These are phyloP conservation scores for Terfezia claveryi DNA, from an alignment of 495 filamentous ascomycete species.

Conservation along the genomic window DNA sequence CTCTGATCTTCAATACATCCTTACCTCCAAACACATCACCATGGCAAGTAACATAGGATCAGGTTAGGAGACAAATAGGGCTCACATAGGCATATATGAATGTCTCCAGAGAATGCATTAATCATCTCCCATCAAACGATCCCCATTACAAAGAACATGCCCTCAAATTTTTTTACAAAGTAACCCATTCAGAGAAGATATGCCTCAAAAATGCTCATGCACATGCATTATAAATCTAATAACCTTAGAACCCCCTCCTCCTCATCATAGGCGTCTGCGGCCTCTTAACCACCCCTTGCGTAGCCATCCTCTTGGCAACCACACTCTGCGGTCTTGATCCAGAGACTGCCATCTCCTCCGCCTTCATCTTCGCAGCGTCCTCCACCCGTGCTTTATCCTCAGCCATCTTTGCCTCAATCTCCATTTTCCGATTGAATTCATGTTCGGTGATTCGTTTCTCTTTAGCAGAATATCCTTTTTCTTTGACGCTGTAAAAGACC, in stretches of 20 bases:
- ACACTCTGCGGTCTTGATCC: conserved; percentile 7
- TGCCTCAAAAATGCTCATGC: background rate
- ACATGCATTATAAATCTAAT: background rate
- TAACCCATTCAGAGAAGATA: too few species aligned
- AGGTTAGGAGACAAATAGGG: too few species aligned
- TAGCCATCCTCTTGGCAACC: conserved; percentile 12
- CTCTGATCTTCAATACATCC: too few species aligned
- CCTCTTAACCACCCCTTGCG: conserved; percentile 14
- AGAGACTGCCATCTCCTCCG: conserved; percentile 25
- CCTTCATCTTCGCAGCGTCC: conserved; percentile 29
- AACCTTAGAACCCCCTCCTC: conserved; percentile 13
- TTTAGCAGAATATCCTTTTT: conserved; percentile 83
- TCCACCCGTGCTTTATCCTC: conserved; percentile 61
- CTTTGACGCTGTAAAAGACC: conserved; percentile 96
- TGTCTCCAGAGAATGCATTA: too few species aligned
- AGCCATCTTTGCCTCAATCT: conserved; percentile 84
- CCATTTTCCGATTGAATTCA: conserved; percentile 88
- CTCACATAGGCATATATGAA: too few species aligned
- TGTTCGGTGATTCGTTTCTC: conserved; percentile 79
- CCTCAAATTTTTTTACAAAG: too few species aligned
- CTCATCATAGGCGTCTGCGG: conserved; percentile 14
- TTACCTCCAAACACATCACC: too few species aligned
- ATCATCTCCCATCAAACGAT: too few species aligned
- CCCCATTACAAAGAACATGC: too few species aligned
- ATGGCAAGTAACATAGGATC: too few species aligned